phyloP scores from a whole-genome alignment of 2,329 filamentous ascomycete species.

The Ophiostoma sp. region DNA sequence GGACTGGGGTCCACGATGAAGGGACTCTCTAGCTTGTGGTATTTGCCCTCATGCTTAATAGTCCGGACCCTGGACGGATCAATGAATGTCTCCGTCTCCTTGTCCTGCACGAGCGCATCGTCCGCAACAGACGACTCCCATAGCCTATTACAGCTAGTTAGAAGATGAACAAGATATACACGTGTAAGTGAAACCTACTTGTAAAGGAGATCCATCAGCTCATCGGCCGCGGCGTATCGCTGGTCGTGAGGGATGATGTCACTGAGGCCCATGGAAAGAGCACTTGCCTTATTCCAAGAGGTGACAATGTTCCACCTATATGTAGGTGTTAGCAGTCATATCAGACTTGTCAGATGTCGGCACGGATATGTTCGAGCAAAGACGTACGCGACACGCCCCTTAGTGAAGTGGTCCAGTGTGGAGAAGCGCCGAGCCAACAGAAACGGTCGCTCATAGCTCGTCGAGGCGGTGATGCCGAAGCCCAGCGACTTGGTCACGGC shows the following conservation, averaged over 20 bases:
- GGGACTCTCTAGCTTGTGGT: slow-evolving; percentile 18
- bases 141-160: not conserved
- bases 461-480: slow-evolving; percentile 19
- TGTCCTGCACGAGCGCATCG: not conserved
- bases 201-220: slow-evolving; percentile 27
- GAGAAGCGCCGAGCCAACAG: slow-evolving; percentile 22
- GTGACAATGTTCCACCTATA: slow-evolving; percentile 28
- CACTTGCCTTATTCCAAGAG: slow-evolving; percentile 23
- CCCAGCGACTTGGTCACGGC: slow-evolving; percentile 21
- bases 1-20: slow-evolving; percentile 17
- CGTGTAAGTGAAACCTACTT: slow-evolving; percentile 18
- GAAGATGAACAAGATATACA: not conserved
- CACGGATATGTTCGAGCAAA: not conserved
- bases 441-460: slow-evolving; percentile 18
- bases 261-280: slow-evolving; percentile 22
- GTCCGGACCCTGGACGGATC: slow-evolving; percentile 17
- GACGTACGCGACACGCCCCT: slow-evolving; percentile 20
- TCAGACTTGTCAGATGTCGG: too few species aligned
- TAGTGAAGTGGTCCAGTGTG: slow-evolving; percentile 24
- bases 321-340: too few species aligned
- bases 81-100: slow-evolving; percentile 6
- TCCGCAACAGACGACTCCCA: not conserved
- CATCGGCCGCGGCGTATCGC: slow-evolving; percentile 26
- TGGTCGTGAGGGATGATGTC: slow-evolving; percentile 26
- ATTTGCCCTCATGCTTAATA: slow-evolving; percentile 21